Conservation (phyloP, 2,329 filamentous ascomycete species). For the Alternaria novae-zelandiae region DNA sequence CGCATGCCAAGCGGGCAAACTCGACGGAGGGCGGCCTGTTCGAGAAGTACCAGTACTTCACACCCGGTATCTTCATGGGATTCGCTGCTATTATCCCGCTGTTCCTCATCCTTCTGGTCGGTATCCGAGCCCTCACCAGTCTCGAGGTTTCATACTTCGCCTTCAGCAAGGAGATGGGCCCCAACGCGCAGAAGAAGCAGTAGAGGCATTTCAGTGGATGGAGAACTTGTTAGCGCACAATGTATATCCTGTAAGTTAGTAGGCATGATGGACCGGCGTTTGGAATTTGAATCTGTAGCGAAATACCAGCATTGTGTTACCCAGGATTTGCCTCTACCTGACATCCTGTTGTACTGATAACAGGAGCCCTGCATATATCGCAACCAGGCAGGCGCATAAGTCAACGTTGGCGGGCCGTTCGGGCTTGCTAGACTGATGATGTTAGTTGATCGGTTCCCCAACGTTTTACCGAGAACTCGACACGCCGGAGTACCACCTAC, state of each 20-base stretch:
- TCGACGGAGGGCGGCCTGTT: slow-evolving; percentile 63
- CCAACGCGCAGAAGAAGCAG: slow-evolving; percentile 83
- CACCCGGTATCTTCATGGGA: slow-evolving; percentile 89
- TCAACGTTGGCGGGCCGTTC: not conserved
- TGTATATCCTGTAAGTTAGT: slow-evolving; percentile 15
- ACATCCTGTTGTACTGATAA: not conserved
- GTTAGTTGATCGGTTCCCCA: slow-evolving; percentile 9
- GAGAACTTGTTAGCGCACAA: slow-evolving; percentile 2
- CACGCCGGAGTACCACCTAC: slow-evolving; percentile 2
- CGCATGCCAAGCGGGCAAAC: slow-evolving; percentile 35
- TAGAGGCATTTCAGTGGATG: slow-evolving; percentile 35
- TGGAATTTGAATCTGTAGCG: slow-evolving; percentile 10
- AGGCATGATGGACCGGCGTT: slow-evolving; percentile 13
- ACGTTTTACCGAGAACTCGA: slow-evolving; percentile 2
- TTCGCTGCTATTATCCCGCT: slow-evolving; percentile 74
- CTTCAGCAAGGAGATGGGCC: slow-evolving; percentile 95
- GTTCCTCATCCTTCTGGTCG: slow-evolving; percentile 78
- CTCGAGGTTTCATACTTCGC: slow-evolving; percentile 91
- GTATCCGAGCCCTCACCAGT: slow-evolving; percentile 75
- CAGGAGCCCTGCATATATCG: not conserved
- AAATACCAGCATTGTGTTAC: slow-evolving; percentile 12
- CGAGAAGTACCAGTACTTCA: slow-evolving; percentile 94
- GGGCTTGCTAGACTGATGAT: slow-evolving; percentile 5
- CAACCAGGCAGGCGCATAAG: not conserved
- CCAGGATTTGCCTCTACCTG: not conserved